A percentile compares a stretch with the other conserved stretches of the same genome.
These are phyloP conservation scores for Leishmania martiniquensis DNA, from an alignment of 208 protist genomes.

Conservation along the genomic window DNA sequence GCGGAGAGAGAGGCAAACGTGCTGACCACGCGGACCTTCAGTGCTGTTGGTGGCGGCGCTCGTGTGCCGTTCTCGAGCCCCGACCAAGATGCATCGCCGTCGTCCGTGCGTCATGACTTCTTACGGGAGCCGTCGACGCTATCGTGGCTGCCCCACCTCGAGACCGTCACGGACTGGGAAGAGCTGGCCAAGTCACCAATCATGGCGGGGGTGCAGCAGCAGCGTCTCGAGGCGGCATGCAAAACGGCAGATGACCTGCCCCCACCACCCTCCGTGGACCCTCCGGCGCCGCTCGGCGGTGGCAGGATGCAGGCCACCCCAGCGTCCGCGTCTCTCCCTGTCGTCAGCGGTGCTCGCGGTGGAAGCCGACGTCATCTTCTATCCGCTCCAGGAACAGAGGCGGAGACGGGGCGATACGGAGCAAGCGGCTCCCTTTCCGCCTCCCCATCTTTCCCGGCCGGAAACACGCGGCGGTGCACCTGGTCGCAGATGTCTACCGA, in stretches of 20 bases:
- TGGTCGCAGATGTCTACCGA: slow-evolving; percentile 27
- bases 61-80: neutral
- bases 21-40: neutral
- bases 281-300: neutral
- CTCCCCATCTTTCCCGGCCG: neutral
- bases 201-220: slow-evolving; percentile 15
- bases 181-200: slow-evolving; percentile 15
- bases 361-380: neutral
- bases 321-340: neutral
- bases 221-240: slow-evolving; percentile 8
- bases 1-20: neutral
- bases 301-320: neutral
- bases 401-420: neutral
- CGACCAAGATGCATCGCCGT: neutral
- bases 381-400: neutral
- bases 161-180: slow-evolving; percentile 26
- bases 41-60: no score
- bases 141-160: slow-evolving; percentile 17
- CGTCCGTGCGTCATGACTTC: neutral
- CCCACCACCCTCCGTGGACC: neutral
- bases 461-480: neutral
- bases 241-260: neutral
- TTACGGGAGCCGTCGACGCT: neutral
- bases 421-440: neutral
- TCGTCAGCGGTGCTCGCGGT: neutral